Evolutionary conservation across 352 stramenopile species (phyloP).

Genomic region (Phytophthora cryptogea): DNA sequence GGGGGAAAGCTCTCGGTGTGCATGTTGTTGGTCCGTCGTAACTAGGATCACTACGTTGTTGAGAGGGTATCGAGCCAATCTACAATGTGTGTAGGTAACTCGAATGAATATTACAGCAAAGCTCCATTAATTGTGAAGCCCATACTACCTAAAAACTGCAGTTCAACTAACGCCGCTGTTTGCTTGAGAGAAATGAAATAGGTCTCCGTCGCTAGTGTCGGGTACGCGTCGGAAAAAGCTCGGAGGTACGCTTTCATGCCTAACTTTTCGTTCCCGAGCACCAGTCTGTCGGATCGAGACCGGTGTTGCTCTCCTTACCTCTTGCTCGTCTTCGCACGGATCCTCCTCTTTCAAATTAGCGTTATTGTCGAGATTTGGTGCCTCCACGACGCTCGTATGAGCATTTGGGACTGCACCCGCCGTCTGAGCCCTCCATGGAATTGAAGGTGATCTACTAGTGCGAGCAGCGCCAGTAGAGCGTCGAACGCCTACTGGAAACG

Average conservation of each 20-base stretch:
- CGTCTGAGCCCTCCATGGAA: conserved; percentile 37
- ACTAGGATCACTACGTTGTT: neutral
- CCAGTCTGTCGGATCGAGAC: neutral
- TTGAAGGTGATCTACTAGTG: conserved; percentile 15
- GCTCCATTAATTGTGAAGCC: too few species aligned
- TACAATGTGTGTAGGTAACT: too few species aligned
- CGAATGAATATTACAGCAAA: too few species aligned
- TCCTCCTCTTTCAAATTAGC: conserved; percentile 2
- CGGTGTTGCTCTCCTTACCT: conserved; percentile 13
- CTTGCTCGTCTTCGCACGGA: conserved; percentile 2
- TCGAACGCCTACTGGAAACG: conserved; percentile 8
- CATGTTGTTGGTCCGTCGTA: neutral
- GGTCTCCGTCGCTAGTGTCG: conserved; percentile 11
- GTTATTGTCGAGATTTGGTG: conserved; percentile 9
- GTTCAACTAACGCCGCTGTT: neutral
- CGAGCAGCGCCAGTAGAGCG: conserved; percentile 27
- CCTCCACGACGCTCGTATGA: neutral
- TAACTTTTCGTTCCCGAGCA: neutral
- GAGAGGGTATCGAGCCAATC: too few species aligned
- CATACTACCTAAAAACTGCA: neutral
- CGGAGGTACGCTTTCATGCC: conserved; percentile 6
- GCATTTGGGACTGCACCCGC: conserved; percentile 23
- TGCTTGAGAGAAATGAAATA: conserved; percentile 34
- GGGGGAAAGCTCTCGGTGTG: too few species aligned
- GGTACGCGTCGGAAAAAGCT: conserved; percentile 12